These are phyloP conservation scores for Xylaria longipes DNA, from an alignment of 495 filamentous ascomycete species.

Conservation along the genomic window DNA sequence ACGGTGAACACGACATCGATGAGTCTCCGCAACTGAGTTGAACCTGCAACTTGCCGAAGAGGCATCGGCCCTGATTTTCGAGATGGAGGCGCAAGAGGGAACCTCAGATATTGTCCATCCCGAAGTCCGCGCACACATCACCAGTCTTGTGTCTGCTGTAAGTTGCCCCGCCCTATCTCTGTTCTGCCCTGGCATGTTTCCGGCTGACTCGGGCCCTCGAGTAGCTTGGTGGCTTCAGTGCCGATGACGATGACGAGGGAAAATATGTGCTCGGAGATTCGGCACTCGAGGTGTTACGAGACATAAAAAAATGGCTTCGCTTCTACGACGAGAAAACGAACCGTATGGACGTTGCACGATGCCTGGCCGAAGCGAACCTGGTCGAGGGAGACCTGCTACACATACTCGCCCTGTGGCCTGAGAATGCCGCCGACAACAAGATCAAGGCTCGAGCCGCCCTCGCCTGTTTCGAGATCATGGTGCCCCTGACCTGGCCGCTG, in stretches of 20 bases:
- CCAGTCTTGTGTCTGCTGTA: constrained; percentile 90
- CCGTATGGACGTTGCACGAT: constrained; percentile 93
- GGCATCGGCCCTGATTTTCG: constrained; percentile 27
- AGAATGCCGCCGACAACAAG: constrained; percentile 72
- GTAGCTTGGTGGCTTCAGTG: constrained; percentile 86
- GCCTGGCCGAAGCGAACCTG: constrained; percentile 91
- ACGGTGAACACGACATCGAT: not conserved
- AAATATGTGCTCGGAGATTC: constrained; percentile 90
- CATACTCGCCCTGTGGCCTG: constrained; percentile 83
- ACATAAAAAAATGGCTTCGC: constrained; percentile 92
- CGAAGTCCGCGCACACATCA: constrained; percentile 88
- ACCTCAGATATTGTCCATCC: constrained; percentile 72
- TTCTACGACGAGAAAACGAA: constrained; percentile 94
- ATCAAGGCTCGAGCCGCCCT: constrained; percentile 73
- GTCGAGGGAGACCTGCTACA: constrained; percentile 87
- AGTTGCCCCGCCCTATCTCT: constrained; percentile 45
- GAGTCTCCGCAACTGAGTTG: constrained; percentile 9
- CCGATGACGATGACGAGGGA: constrained; percentile 72
- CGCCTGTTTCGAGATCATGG: constrained; percentile 89
- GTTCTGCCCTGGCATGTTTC: not conserved
- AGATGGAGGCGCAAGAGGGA: constrained; percentile 59
- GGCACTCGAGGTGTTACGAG: constrained; percentile 86
- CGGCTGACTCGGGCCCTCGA: constrained; percentile 11
- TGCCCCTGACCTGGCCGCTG: constrained; percentile 93
- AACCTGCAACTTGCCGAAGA: constrained; percentile 24